A percentile compares a stretch with the other conserved stretches of the same genome.
phyloP scores from a whole-genome alignment of 768 basidiomycete species.

The Paxillus ammoniavirescens region DNA sequence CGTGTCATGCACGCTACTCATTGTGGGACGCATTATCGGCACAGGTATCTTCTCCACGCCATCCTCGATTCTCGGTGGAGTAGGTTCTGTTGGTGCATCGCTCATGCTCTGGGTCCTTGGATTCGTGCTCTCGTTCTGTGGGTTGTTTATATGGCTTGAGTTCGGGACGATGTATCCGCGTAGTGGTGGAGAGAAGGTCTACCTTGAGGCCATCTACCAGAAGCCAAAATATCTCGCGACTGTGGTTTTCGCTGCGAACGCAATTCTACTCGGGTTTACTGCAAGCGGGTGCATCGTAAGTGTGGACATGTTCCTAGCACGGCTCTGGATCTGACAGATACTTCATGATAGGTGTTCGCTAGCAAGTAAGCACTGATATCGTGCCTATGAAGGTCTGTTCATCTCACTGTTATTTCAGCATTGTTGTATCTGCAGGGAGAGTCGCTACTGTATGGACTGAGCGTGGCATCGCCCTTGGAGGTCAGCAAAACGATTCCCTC shows the following conservation, averaged over 20 bases:
- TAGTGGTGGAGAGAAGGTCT: constrained; percentile 63
- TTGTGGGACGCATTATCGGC: constrained; percentile 58
- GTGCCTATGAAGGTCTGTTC: rapidly evolving
- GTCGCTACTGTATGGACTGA: constrained; percentile 45
- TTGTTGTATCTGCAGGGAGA: constrained; percentile 45
- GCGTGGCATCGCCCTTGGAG: constrained; percentile 60
- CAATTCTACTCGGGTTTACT: constrained; percentile 44
- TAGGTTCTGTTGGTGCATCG: constrained; percentile 59
- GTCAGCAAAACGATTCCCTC: constrained; percentile 24
- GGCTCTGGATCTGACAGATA: background rate
- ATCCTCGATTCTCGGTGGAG: constrained; percentile 54
- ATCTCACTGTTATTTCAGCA: constrained; percentile 29
- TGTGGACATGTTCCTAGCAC: background rate
- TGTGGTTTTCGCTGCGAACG: constrained; percentile 46
- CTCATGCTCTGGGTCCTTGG: constrained; percentile 66
- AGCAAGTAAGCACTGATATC: constrained; percentile 29
- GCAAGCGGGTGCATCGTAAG: constrained; percentile 49
- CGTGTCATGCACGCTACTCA: constrained; percentile 55
- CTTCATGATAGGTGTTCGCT: constrained; percentile 28
- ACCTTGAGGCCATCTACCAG: constrained; percentile 54
- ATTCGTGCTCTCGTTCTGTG: constrained; percentile 56
- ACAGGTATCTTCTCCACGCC: constrained; percentile 66
- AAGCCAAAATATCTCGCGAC: constrained; percentile 48
- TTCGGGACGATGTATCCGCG: constrained; percentile 64
- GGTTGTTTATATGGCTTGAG: constrained; percentile 62